Percentiles rank a stretch among this genome's conserved stretches.
phyloP scores from a whole-genome alignment of 2,329 filamentous ascomycete species.

The Dothistroma pini region DNA sequence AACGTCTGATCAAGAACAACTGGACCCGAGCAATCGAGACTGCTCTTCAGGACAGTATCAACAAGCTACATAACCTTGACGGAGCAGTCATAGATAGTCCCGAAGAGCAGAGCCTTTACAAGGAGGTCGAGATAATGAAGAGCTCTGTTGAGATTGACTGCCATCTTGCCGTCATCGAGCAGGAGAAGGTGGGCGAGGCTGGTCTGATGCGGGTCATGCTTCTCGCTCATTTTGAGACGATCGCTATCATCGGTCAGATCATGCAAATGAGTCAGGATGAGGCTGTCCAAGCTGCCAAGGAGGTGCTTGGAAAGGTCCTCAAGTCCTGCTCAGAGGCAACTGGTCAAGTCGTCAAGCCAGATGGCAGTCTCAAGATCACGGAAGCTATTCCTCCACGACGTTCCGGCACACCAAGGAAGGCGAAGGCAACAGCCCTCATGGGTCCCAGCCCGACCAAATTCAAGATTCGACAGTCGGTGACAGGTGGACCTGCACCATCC shows the following conservation, averaged over 20 bases:
- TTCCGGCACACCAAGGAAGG: conserved; percentile 72
- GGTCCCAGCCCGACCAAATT: conserved; percentile 49
- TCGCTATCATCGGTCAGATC: conserved; percentile 77
- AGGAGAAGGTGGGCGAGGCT: conserved; percentile 77
- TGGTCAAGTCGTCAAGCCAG: conserved; percentile 85
- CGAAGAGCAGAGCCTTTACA: conserved; percentile 65
- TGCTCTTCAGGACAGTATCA: conserved; percentile 78
- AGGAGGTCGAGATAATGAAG: conserved; percentile 84
- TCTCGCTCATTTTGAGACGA: conserved; percentile 86
- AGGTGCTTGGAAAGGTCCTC: conserved; percentile 72
- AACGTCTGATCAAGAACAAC: conserved; percentile 71
- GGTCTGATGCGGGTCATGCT: conserved; percentile 77
- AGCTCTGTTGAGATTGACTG: conserved; percentile 77
- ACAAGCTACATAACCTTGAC: conserved; percentile 71
- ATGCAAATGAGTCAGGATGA: conserved; percentile 78
- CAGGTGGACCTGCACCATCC: neutral
- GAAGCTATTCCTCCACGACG: conserved; percentile 69
- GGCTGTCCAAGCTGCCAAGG: conserved; percentile 74
- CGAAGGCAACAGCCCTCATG: conserved; percentile 49
- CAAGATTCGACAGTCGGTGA: conserved; percentile 36
- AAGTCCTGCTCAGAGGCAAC: conserved; percentile 70
- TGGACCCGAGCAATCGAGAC: conserved; percentile 89
- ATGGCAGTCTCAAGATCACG: conserved; percentile 61
- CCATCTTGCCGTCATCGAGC: conserved; percentile 71
- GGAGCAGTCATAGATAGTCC: conserved; percentile 53